Evolutionary conservation across 805 yeast species (phyloP).

Genomic region (Ogataea ganodermae): DNA sequence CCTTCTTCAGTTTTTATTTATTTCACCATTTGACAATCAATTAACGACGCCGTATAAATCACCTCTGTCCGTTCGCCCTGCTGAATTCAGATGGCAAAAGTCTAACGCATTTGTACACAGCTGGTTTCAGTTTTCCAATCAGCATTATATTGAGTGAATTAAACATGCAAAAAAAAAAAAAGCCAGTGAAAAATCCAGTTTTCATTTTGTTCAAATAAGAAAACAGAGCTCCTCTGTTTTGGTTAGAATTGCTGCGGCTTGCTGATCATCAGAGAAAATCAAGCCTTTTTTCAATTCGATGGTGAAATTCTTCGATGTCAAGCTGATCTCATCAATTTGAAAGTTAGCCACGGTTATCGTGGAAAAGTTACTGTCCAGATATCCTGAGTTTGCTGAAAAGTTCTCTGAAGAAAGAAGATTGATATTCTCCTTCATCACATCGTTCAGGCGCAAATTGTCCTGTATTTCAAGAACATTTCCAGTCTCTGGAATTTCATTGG

Average conservation of each 20-base stretch:
- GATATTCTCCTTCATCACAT: slow-evolving; percentile 24
- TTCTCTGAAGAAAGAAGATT: background rate
- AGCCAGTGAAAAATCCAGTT: background rate
- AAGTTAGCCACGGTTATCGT: slow-evolving; percentile 16
- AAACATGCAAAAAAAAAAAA: background rate
- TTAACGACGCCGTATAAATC: background rate
- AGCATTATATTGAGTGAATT: no score
- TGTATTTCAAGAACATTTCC: slow-evolving; percentile 17
- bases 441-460: slow-evolving; percentile 24
- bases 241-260: slow-evolving; percentile 12
- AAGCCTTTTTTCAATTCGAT: slow-evolving; percentile 20
- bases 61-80: background rate
- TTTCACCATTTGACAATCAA: background rate
- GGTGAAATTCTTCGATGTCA: slow-evolving; percentile 10
- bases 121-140: no score
- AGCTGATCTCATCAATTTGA: slow-evolving; percentile 15
- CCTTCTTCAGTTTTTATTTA: background rate
- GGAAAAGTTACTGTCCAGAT: background rate
- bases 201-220: background rate
- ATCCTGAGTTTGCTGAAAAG: background rate
- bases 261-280: slow-evolving; percentile 10
- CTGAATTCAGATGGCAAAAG: no score
- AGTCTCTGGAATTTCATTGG: slow-evolving; percentile 7
- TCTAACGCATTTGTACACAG: no score
- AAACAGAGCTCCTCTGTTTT: slow-evolving; percentile 21